A percentile compares a stretch with the other conserved stretches of the same genome.
Evolutionary conservation across 2,329 filamentous ascomycete genomes (phyloP).

Genomic region (Aureobasidium uvarum): DNA sequence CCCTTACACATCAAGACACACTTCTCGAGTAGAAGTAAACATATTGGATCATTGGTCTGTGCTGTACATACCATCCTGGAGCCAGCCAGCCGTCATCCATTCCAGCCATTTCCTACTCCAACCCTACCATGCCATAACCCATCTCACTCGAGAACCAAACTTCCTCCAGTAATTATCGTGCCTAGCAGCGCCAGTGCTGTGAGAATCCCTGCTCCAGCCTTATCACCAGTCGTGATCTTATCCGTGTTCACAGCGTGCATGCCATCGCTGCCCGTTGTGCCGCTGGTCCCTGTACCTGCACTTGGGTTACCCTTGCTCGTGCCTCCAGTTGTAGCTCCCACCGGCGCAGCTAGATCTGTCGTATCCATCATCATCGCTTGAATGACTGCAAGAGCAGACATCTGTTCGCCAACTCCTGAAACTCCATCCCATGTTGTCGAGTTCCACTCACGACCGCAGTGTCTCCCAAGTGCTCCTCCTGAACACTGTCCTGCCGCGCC

Average conservation of each 20-base stretch:
- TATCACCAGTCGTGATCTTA: conserved; percentile 59
- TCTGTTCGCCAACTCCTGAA: conserved; percentile 55
- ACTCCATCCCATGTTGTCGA: conserved; percentile 44
- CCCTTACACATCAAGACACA: neutral
- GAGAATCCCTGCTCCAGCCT: conserved; percentile 64
- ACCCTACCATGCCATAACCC: neutral
- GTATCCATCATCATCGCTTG: conserved; percentile 44
- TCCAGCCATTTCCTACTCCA: neutral
- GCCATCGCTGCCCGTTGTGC: conserved; percentile 22
- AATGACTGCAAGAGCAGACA: conserved; percentile 54
- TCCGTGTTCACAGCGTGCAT: conserved; percentile 28
- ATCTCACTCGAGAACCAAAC: conserved; percentile 16
- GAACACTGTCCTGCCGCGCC: conserved; percentile 55
- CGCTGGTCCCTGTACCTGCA: conserved; percentile 42
- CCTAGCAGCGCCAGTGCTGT: conserved; percentile 59
- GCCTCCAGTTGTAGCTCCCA: conserved; percentile 52
- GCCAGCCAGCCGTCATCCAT: conserved; percentile 8
- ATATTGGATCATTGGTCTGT: neutral
- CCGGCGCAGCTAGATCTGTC: conserved; percentile 37
- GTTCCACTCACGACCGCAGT: conserved; percentile 46
- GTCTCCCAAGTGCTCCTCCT: conserved; percentile 46
- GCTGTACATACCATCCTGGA: conserved; percentile 23
- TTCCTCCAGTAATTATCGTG: conserved; percentile 50
- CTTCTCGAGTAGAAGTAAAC: neutral
- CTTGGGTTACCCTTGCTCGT: conserved; percentile 48